Evolutionary conservation across 2,329 filamentous ascomycete genomes (phyloP), one percentile per base, ranked within the genome.

Genomic region (Emergomyces africanus): DNA sequence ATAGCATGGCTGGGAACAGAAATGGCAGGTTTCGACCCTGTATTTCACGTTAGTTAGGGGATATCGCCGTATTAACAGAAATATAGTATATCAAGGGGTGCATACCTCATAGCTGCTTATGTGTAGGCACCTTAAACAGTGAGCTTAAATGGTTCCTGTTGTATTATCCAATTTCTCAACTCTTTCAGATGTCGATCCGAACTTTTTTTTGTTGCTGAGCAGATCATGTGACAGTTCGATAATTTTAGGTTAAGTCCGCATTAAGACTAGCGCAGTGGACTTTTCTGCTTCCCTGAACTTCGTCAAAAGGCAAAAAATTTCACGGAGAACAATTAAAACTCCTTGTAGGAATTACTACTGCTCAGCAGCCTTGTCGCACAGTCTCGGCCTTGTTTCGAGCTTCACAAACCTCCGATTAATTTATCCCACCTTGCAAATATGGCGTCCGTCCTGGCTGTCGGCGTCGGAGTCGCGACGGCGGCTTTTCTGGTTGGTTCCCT

Each of bases 401-500:
- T 15, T 25, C 33, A n/a, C 10, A 15, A 5, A 28, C n/a, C 28
- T 28, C 18, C 9, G 12, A n/a, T 44, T 15, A 44, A 20, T 30
- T n/a, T 42, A 15, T 3, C 30, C 5, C 20, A 42, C 28, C 14
- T n/a, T n/a, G 10, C 57, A 60, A 66, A 64, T 35, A 78, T 78
- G 76, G 69, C 74, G 41, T 76, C 75, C 28, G 69, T 71, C 62
- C 61, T 78, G 59, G 70, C 70, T 63, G 63, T 77, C 59, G 77
- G 77, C 59, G 66, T 78, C 54, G 77, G 77, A 66, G 71, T 78
- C 49, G 77, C 75, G 54, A 72, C 73, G 37, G 74, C 92, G 56
- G 94, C 89, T 48, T 86, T 99, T 58, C 80, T 99, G 64, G 92
- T 96, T 77, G 66, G 83, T 76, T 46, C 25, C n/a, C 53, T 28